Evolutionary conservation across 441 rosid genomes (phyloP), one percentile per base, ranked within the genome.

Genomic region (Bruguiera hainesii): DNA sequence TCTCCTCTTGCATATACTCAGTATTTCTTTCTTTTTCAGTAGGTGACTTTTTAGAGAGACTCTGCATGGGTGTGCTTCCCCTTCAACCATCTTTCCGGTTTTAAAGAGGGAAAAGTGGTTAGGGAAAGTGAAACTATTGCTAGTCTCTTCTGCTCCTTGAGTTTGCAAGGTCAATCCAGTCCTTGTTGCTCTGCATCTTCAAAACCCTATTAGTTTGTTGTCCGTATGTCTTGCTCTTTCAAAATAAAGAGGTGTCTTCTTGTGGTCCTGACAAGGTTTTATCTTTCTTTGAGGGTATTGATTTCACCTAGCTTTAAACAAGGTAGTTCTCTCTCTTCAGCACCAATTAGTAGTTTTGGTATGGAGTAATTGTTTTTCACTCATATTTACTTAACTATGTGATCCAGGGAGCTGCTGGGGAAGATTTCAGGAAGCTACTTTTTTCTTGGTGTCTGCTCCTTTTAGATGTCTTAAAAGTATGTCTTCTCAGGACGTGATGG

Each of bases 101-200:
- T 89, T 89, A 81, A 58, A 29, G 65, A 74, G 69, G 69, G 81
- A 72, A 81, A 87, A 77, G 80, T 72, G 80, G 87, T 68, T 71
- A 67, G 76, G 76, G 77, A 73, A 65, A 75, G 46, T 63, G 66
- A 71, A 71, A 31, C 61, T 26, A 70, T 73, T 64, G 48, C 65
- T 67, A 69, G 65, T 67, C 31, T 9, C 73, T 51, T 76, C 73
- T 76, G 80, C 77, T 72, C 61, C 68, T 73, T 64, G 66, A 33
- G 29, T 68, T 68, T 70, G 48, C 49, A 49, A 71, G 63, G 59
- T 75, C 33, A 19, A 56, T 50, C 68, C 53, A 5, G 53, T 58
- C 75, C 33, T 3, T 66, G 73, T 76, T 75, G 69, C 74, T 65
- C 25, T 70, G 52, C 61, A 67, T 71, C n/a, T 73, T 63, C 60